Conservation (phyloP, 1,139 yeast genomes). For the Pichia sp. region DNA sequence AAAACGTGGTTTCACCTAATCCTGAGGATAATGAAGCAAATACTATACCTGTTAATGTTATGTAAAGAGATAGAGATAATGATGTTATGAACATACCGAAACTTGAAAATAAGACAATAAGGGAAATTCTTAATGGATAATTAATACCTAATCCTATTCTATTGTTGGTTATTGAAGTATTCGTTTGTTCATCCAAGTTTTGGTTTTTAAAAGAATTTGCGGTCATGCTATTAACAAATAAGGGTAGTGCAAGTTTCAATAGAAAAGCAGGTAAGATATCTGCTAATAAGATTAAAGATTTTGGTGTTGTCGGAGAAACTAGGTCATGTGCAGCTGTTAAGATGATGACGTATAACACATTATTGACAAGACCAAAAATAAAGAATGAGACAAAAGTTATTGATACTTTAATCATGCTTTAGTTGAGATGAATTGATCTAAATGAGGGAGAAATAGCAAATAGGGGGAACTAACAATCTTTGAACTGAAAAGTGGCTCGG, state of each 20-base stretch:
- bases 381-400: slow-evolving; percentile 51
- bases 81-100: slow-evolving; percentile 77
- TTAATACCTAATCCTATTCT: slow-evolving; percentile 32
- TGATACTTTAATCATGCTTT: slow-evolving; percentile 1
- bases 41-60: slow-evolving; percentile 60
- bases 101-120: slow-evolving; percentile 52
- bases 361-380: slow-evolving; percentile 80
- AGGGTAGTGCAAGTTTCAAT: slow-evolving; percentile 69
- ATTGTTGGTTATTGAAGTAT: background rate
- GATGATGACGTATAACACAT: slow-evolving; percentile 84
- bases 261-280: slow-evolving; percentile 80
- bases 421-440: background rate
- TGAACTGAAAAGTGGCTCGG: too few relatives aligned
- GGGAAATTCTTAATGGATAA: slow-evolving; percentile 47
- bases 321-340: slow-evolving; percentile 87
- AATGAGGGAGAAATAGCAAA: too few relatives aligned
- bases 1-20: slow-evolving; percentile 80
- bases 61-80: slow-evolving; percentile 24
- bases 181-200: background rate
- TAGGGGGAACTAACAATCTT: too few relatives aligned
- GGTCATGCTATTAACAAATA: slow-evolving; percentile 48
- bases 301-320: slow-evolving; percentile 78
- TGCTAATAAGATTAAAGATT: slow-evolving; percentile 76
- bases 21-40: slow-evolving; percentile 85
- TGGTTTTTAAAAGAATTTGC: background rate